Conservation (phyloP, 495 filamentous ascomycete species). For the Elasticomyces elasticus region DNA sequence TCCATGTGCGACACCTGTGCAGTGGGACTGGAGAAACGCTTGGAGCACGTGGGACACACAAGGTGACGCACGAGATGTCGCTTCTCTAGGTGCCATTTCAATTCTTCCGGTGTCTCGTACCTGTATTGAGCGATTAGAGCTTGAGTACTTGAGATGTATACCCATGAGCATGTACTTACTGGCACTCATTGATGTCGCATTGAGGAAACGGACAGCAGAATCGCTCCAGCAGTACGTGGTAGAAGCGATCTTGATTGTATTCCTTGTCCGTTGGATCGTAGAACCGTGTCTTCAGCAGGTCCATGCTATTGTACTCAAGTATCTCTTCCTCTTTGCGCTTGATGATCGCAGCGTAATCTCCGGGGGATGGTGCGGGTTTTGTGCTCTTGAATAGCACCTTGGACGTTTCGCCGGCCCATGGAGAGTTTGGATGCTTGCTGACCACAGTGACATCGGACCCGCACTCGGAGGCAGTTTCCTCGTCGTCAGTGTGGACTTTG, state of each 20-base stretch:
- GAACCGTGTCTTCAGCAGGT: conserved; percentile 27
- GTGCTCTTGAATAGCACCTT: too few relatives aligned
- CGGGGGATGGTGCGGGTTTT: too few relatives aligned
- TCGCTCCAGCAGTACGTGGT: conserved; percentile 10
- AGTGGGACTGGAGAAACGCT: conserved; percentile 35
- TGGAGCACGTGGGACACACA: conserved; percentile 36
- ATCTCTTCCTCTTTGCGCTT: too few relatives aligned
- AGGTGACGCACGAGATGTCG: conserved; percentile 19
- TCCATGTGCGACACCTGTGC: conserved; percentile 45
- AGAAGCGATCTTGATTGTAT: conserved; percentile 28
- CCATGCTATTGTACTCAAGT: conserved; percentile 4
- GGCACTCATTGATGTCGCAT: conserved; percentile 23
- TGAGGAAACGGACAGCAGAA: conserved; percentile 29
- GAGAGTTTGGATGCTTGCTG: neutral
- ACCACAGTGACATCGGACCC: conserved; percentile 3
- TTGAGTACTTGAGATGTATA: too few relatives aligned
- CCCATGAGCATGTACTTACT: too few relatives aligned
- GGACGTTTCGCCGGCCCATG: neutral
- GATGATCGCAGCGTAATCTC: too few relatives aligned
- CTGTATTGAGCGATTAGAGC: too few relatives aligned
- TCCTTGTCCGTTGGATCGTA: conserved; percentile 26
- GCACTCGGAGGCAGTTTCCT: neutral
- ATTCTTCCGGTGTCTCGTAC: conserved; percentile 15
- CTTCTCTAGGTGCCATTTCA: conserved; percentile 20
- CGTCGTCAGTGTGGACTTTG: conserved; percentile 7